Evolutionary conservation across 2,329 filamentous ascomycete species (phyloP).

Genomic region (Akanthomyces lecanii): DNA sequence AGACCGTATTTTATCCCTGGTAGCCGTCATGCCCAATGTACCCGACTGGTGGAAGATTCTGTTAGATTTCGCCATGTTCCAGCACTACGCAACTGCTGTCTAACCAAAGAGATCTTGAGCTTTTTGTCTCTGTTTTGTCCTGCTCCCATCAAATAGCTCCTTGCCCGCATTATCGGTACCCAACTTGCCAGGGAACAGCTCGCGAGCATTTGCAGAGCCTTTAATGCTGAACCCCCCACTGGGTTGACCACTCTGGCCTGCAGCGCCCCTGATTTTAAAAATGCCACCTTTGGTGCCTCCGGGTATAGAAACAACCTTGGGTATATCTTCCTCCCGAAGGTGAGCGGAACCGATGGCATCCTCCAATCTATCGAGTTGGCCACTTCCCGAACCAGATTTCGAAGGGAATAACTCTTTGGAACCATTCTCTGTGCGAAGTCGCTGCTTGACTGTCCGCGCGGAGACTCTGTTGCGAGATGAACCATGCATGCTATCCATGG

Average conservation of each 20-base stretch:
- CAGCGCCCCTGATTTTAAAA: conserved; percentile 59
- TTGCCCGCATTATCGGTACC: conserved; percentile 52
- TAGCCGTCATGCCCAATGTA: background rate
- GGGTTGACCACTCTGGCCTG: conserved; percentile 41
- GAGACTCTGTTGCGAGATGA: conserved; percentile 31
- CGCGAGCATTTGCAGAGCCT: conserved; percentile 60
- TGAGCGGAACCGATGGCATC: conserved; percentile 35
- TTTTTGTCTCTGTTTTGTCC: conserved; percentile 56
- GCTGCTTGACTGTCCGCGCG: conserved; percentile 33
- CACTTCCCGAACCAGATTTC: conserved; percentile 26
- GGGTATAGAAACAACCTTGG: conserved; percentile 57
- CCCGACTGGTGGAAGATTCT: background rate
- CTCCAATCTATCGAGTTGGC: conserved; percentile 37
- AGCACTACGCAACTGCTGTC: background rate
- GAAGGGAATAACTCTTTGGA: conserved; percentile 39
- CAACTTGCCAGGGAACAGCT: conserved; percentile 60
- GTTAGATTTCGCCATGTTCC: too few relatives aligned
- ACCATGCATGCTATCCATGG: conserved; percentile 31
- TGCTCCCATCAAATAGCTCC: conserved; percentile 58
- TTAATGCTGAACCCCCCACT: conserved; percentile 61
- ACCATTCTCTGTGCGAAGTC: conserved; percentile 28
- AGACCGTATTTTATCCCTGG: background rate
- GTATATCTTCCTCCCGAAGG: conserved; percentile 35
- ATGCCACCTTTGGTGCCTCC: conserved; percentile 37
- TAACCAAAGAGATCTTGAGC: conserved; percentile 66